A percentile compares a stretch with the other conserved stretches of the same genome.
Evolutionary conservation across 805 yeast genomes (phyloP).

Genomic region (Ascoidea asiatica): DNA sequence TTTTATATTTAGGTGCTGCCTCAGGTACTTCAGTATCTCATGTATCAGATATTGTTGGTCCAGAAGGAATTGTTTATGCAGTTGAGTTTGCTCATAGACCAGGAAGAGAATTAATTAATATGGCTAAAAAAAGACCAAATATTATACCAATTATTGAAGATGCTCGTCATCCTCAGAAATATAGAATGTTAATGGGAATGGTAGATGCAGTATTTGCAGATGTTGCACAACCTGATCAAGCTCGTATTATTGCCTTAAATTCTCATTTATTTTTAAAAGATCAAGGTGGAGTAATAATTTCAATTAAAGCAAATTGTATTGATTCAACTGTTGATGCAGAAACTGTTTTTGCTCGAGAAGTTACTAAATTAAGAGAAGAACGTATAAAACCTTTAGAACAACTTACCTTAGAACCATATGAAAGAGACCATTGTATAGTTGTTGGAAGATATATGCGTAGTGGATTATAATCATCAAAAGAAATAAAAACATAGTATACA

Average conservation of each 20-base stretch:
- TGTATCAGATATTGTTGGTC: constrained; percentile 97
- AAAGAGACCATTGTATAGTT: constrained; percentile 99
- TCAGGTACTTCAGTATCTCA: constrained; percentile 98
- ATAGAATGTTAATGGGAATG: constrained; percentile 98
- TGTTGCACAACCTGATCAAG: constrained; percentile 99
- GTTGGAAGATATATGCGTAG: constrained; percentile 94
- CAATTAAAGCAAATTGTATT: constrained; percentile 99
- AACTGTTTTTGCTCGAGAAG: constrained; percentile 98
- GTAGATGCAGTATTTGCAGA: constrained; percentile 98
- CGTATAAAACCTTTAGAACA: constrained; percentile 97
- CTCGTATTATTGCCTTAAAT: constrained; percentile 97
- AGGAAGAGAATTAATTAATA: constrained; percentile 96
- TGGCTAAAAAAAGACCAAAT: constrained; percentile 99
- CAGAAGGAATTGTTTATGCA: constrained; percentile 97
- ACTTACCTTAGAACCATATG: constrained; percentile 97
- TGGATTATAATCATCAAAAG: too few relatives aligned
- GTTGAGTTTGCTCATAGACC: constrained; percentile 99
- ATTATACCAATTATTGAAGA: constrained; percentile 98
- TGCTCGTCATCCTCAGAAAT: constrained; percentile 99
- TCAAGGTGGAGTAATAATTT: constrained; percentile 96
- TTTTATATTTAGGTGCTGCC: constrained; percentile 96
- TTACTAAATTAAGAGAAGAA: constrained; percentile 97
- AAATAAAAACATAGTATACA: too few relatives aligned
- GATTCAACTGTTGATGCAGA: constrained; percentile 99
- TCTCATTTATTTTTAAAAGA: constrained; percentile 96